Evolutionary conservation across 2,329 filamentous ascomycete species (phyloP).

Genomic region (Chaetomiaceae sp.): DNA sequence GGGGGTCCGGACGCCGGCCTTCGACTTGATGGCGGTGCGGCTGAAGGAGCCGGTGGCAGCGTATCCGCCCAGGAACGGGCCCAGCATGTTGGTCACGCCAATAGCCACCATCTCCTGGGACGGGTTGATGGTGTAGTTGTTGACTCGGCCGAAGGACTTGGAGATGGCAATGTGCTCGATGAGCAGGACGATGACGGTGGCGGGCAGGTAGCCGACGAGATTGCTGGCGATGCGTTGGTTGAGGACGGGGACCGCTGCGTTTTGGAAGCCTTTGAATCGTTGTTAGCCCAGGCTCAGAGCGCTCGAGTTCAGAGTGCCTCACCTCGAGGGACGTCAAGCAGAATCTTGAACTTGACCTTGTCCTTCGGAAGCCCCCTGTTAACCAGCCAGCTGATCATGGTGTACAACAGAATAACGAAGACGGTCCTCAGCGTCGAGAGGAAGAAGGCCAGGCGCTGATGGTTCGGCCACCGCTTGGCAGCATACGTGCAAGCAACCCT

Average conservation of each 20-base stretch:
- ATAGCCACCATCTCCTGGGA: slow-evolving; percentile 96
- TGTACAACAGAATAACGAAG: slow-evolving; percentile 89
- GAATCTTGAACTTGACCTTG: slow-evolving; percentile 66
- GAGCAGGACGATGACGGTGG: slow-evolving; percentile 85
- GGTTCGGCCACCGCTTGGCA: slow-evolving; percentile 64
- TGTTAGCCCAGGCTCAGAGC: background rate
- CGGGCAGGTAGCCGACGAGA: slow-evolving; percentile 71
- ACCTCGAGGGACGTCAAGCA: slow-evolving; percentile 75
- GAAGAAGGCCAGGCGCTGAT: slow-evolving; percentile 80
- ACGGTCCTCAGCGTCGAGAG: slow-evolving; percentile 83
- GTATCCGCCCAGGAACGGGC: slow-evolving; percentile 87
- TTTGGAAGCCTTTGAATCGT: slow-evolving; percentile 25
- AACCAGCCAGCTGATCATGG: slow-evolving; percentile 79
- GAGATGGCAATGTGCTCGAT: slow-evolving; percentile 97
- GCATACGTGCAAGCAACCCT: slow-evolving; percentile 59
- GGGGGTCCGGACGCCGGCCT: slow-evolving; percentile 89
- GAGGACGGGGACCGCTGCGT: slow-evolving; percentile 69
- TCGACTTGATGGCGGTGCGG: slow-evolving; percentile 93
- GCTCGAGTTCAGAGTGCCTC: slow-evolving; percentile 19
- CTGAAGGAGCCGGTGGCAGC: slow-evolving; percentile 94
- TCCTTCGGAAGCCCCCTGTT: slow-evolving; percentile 61
- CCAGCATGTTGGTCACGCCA: slow-evolving; percentile 82
- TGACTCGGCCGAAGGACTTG: slow-evolving; percentile 92
- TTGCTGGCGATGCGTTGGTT: slow-evolving; percentile 60
- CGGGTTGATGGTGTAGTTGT: slow-evolving; percentile 93